Evolutionary conservation across 2,329 filamentous ascomycete genomes (phyloP), one percentile per base, ranked within the genome.

Genomic region (Xylaria sp.): DNA sequence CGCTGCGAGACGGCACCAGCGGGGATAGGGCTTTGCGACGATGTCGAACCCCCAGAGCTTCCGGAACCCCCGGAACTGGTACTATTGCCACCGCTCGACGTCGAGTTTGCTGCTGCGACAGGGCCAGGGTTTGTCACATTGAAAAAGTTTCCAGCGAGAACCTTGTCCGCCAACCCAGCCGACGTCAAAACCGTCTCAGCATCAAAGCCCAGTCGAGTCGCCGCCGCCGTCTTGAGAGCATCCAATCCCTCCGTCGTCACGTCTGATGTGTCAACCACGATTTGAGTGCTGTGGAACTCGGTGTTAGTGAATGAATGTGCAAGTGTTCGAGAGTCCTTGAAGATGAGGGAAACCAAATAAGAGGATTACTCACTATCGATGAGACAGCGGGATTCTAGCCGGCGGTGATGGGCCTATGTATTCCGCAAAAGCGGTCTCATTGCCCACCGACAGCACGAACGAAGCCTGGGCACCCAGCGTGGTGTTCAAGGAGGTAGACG

Each of bases 91-190:
- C 42, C 48, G 12, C 39, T 45, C 39, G 70, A 42, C 17, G 50
- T 39, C 32, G 47, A 0, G 17, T 17, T 51, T 51, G 48, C 27
- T 24, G 48, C 61, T 45, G 34, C 5, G 32, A 57, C 65, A 1
- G 75, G 73, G 2, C 76, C 76, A 0, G 75, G 70, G 54, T 78
- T 78, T n/a, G 77, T 77, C 34, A 79, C 77, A 27, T 76, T 76
- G 71, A 79, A 79, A 65, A 72, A 79, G 68, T 79, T 79, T 4
- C 75, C 77, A 0, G 78, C 78, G n/a, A 79, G 64, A n/a, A 79
- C 76, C 55, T 77, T 78, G 54, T 74, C 72, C 39, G 57, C 72
- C 7, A 79, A 65, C 24, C 76, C 75, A 19, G 77, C 78, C 39
- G 74, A 59, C 1, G 72, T 74, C 47, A 79, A 66, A 19, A 74